These are phyloP conservation scores for Alliaria petiolata DNA, from an alignment of 345 rosid genomes.

Conservation along the genomic window DNA sequence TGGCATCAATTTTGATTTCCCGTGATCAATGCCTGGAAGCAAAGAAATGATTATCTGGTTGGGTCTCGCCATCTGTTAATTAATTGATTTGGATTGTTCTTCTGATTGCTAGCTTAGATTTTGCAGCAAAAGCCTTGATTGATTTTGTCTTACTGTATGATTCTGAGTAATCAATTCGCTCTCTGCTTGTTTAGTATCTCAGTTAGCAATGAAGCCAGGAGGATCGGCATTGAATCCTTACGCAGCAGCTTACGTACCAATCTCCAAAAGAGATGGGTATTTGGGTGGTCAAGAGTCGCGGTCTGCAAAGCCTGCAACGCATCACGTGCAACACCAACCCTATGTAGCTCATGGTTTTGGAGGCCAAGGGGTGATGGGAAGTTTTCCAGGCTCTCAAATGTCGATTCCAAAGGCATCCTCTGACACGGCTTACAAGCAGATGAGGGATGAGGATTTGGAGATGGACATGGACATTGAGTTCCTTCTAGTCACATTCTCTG, in stretches of 20 bases:
- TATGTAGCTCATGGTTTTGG: slow-evolving; percentile 29
- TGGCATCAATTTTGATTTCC: not conserved
- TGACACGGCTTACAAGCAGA: slow-evolving; percentile 36
- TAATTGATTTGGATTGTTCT: not conserved
- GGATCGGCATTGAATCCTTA: slow-evolving; percentile 68
- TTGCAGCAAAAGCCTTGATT: not conserved
- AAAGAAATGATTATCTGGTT: not conserved
- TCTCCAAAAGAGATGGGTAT: slow-evolving; percentile 51
- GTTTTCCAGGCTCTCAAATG: slow-evolving; percentile 16
- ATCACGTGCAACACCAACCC: slow-evolving; percentile 30
- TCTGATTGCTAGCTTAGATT: not conserved
- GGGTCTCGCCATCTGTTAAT: not conserved
- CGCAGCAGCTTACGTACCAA: slow-evolving; percentile 72
- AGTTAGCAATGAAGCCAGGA: slow-evolving; percentile 52
- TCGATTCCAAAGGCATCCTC: slow-evolving; percentile 30
- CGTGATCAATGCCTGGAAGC: not conserved
- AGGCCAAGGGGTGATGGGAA: slow-evolving; percentile 28
- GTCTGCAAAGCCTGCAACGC: slow-evolving; percentile 32
- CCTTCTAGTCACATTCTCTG: slow-evolving; percentile 62
- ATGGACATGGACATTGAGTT: slow-evolving; percentile 68
- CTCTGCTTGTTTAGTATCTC: slow-evolving; percentile 8
- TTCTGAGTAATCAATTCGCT: not conserved
- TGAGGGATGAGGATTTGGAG: slow-evolving; percentile 47
- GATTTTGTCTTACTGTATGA: not conserved
- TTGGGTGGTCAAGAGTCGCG: slow-evolving; percentile 22